Percentiles rank a stretch among this genome's conserved stretches.
Evolutionary conservation across 2,329 filamentous ascomycete species (phyloP).

Genomic region (Tolypocladium pustulatum): DNA sequence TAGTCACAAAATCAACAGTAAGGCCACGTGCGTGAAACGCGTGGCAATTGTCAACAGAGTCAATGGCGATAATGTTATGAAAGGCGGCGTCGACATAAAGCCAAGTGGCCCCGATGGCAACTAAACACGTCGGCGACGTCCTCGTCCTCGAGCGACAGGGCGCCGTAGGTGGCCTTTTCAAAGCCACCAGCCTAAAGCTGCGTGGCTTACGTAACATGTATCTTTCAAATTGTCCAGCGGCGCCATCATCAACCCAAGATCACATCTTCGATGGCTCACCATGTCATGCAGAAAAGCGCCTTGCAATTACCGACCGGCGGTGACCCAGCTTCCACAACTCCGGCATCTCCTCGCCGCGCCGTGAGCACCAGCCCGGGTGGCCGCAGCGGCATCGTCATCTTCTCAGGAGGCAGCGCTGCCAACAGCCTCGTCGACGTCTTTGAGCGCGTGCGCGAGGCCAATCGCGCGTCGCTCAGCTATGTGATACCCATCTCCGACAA

Average conservation of each 20-base stretch:
- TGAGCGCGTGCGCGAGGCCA: conserved; percentile 51
- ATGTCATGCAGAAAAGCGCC: neutral
- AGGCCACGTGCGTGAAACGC: neutral
- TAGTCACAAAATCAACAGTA: neutral
- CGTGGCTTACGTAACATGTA: neutral
- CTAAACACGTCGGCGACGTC: neutral
- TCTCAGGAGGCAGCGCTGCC: conserved; percentile 88
- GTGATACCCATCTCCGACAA: conserved; percentile 96
- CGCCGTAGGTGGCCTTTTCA: neutral
- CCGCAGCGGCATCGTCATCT: conserved; percentile 55
- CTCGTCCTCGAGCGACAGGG: neutral
- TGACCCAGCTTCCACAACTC: neutral
- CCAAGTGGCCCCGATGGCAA: neutral
- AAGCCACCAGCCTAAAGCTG: neutral
- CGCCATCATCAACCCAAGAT: neutral
- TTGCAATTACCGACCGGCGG: neutral
- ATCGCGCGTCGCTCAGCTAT: conserved; percentile 62
- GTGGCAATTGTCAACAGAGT: neutral
- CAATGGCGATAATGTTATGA: neutral
- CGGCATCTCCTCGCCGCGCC: conserved; percentile 3
- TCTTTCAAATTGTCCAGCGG: neutral
- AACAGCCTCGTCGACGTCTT: conserved; percentile 93
- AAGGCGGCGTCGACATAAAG: neutral
- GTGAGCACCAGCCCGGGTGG: conserved; percentile 9
- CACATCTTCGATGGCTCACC: neutral